Conservation (phyloP, 352 stramenopile genomes). For the Globisporangium paddicum region DNA sequence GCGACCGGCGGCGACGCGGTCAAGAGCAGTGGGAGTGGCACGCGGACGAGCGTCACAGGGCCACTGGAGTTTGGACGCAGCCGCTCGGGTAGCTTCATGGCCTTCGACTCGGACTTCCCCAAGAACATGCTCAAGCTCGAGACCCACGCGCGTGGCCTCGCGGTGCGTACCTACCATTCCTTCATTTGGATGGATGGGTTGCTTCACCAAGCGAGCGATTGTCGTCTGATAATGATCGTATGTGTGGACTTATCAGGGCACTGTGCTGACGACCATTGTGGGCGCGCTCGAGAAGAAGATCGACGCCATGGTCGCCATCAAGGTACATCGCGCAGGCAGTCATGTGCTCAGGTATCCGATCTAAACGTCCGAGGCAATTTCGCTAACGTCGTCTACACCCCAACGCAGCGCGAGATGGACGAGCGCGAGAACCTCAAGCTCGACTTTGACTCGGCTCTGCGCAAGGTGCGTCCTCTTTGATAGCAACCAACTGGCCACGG, state of each 20-base stretch:
- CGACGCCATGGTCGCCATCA: constrained; percentile 23
- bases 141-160: constrained; percentile 3
- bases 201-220: neutral
- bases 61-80: constrained; percentile 4
- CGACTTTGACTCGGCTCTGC: constrained; percentile 26
- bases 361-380: neutral
- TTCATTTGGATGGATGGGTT: constrained; percentile 4
- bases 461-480: constrained; percentile 12
- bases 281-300: constrained; percentile 35
- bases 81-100: neutral
- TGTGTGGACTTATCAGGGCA: constrained; percentile 13
- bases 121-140: constrained; percentile 18
- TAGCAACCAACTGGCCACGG: neutral
- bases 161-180: constrained; percentile 8
- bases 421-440: constrained; percentile 25
- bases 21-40: neutral
- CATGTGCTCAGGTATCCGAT: no score
- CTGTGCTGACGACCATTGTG: constrained; percentile 26
- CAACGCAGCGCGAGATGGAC: constrained; percentile 22
- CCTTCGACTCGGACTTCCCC: constrained; percentile 19
- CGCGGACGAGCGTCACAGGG: neutral
- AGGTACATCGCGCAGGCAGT: constrained; percentile 6
- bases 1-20: neutral
- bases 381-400: neutral
- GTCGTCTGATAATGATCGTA: neutral